Base-by-base conservation (phyloP, 805 yeast genomes). In the Cyberlindnera bimundalis region DNA sequence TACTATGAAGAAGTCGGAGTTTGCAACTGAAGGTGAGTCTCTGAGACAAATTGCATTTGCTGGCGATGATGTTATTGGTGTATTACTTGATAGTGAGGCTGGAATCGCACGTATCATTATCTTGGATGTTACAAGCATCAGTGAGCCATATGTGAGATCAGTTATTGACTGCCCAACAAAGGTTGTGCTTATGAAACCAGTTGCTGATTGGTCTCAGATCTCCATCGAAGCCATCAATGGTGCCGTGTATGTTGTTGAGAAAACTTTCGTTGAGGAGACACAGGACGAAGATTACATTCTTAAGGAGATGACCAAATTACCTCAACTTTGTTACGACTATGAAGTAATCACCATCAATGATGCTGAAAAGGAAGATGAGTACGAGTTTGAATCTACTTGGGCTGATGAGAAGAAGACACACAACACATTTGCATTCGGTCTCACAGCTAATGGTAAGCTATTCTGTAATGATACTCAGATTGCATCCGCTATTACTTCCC, bases 401-500 rank as follows among this genome's bases (percentile, higher is more conserved):
- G 37, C 45, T 3, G 45, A 39, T 3, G 47, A 61, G 41, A n/a
- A 57, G 54, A 14, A 53, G 51, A 48, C 45, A 12, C 53, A 56
- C 9, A 56, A 58, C 31, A 39, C 58, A 24, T 60, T 66, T 13
- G 79, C 80, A 0, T 84, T 87, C 58, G 98, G 96, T 39, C 62
- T 91, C 21, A 74, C 95, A 0, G 64, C 74, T 5, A 78, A 72
- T 47, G 97, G 97, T 41, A 84, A 83, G 54, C 64, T 93, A 12
- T 87, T 68, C 58, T 80, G 79, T 4, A 79, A 82, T 49, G 72
- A 71, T 1, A 65, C 68, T 13, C 79, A 75, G 45, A 59, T 89
- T 12, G 71, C 85, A 2, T 68, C 77, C 4, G 88, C 91, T 12
- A 90, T 87, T 12, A 90, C 98, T 0, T 90, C 98, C 0, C 61